These are phyloP conservation scores for Kurtzmaniella natalensis DNA, from an alignment of 1,139 yeast species.

Conservation along the genomic window DNA sequence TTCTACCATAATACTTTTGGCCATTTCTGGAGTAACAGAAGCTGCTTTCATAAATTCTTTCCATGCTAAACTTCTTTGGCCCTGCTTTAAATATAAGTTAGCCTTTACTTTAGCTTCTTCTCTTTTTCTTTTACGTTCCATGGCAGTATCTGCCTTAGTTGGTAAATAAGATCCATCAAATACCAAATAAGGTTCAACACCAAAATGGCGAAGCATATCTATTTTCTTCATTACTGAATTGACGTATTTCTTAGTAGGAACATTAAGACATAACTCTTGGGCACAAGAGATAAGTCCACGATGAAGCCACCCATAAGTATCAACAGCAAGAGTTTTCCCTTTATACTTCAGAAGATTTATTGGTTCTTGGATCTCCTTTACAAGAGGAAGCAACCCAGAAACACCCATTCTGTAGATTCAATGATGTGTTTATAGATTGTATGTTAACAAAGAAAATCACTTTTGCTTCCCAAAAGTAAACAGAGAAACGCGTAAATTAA, in stretches of 20 bases:
- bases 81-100: conserved; percentile 40
- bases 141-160: conserved; percentile 72
- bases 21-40: conserved; percentile 88
- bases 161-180: conserved; percentile 91
- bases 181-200: conserved; percentile 81
- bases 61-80: conserved; percentile 58
- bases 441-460: too few species aligned
- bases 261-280: conserved; percentile 68
- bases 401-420: conserved; percentile 75
- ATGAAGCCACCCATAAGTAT: conserved; percentile 96
- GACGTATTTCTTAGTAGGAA: conserved; percentile 65
- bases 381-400: conserved; percentile 67
- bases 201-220: conserved; percentile 60
- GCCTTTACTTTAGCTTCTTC: conserved; percentile 57
- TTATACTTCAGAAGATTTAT: conserved; percentile 55
- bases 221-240: conserved; percentile 59
- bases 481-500: not conserved
- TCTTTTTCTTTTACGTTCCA: conserved; percentile 55
- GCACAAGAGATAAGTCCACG: conserved; percentile 82
- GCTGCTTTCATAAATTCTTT: conserved; percentile 75
- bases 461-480: too few species aligned
- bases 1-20: conserved; percentile 74
- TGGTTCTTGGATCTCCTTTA: conserved; percentile 67
- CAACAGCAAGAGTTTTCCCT: conserved; percentile 84
- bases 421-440: too few species aligned